Evolutionary conservation across 139 green algal species (phyloP).

Genomic region (Medakamo hakoo): DNA sequence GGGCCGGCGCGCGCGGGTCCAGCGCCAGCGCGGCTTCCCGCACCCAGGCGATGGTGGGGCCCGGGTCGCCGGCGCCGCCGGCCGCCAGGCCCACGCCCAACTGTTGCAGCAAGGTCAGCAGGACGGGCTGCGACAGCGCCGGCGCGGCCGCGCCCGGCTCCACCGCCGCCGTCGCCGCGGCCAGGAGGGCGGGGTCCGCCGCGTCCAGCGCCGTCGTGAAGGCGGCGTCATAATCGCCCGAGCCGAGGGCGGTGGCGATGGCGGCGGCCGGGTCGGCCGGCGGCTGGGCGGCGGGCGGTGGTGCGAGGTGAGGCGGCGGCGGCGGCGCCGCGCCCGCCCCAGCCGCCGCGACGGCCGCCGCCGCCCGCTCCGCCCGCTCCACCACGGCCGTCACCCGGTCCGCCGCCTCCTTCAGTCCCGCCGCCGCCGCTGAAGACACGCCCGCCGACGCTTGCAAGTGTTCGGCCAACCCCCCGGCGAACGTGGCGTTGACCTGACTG

Average conservation of each 20-base stretch:
- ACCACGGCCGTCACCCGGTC: neutral
- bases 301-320: neutral
- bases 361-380: neutral
- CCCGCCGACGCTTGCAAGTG: constrained; percentile 21
- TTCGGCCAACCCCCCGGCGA: constrained; percentile 40
- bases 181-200: constrained; percentile 10
- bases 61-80: constrained; percentile 8
- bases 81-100: constrained; percentile 39
- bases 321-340: constrained; percentile 1
- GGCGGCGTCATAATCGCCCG: constrained; percentile 30
- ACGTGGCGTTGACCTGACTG: constrained; percentile 45
- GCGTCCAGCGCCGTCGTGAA: constrained; percentile 28
- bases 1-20: constrained; percentile 32
- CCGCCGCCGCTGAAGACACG: neutral
- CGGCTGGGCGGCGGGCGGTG: neutral
- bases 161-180: neutral
- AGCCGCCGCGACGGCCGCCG: neutral
- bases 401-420: neutral
- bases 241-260: constrained; percentile 5
- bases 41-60: constrained; percentile 57
- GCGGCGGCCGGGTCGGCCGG: constrained; percentile 7
- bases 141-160: neutral
- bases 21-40: constrained; percentile 33
- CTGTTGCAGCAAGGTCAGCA: constrained; percentile 67
- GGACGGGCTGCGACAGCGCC: constrained; percentile 45